Base-by-base conservation (phyloP, 371 early-diverging fungal genomes). In the Mucor piriformis region DNA sequence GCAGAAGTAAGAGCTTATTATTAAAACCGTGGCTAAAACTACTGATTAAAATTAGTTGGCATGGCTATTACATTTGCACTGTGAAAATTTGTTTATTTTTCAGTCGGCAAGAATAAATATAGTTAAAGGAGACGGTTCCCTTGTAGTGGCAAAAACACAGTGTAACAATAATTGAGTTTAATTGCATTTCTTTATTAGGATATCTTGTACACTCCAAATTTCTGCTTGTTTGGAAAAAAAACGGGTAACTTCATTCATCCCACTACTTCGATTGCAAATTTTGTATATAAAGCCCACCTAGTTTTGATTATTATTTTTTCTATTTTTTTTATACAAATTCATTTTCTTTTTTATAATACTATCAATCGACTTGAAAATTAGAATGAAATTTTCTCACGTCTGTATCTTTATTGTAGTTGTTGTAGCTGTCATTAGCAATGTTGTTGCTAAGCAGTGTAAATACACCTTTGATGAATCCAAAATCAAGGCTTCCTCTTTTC, bases 361-460 rank as follows among this genome's bases (percentile, higher is more conserved):
- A n/a, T n/a, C n/a, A n/a, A n/a, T n/a, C n/a, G n/a, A n/a, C n/a
- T n/a, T n/a, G n/a, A n/a, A n/a, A n/a, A n/a, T n/a, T n/a, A 54
- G 43, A 55, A 58, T 65, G 65, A 27, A 59, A 56, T 18, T 58
- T 32, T 47, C 32, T 12, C 38, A 47, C 24, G 25, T 53, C 25
- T 64, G 43, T 54, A 49, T 58, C 35, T 21, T 59, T 29, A 29
- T 29, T 12, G 33, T 47, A 40, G 43, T 33, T 43, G 21, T 64
- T 34, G 35, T 65, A 20, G 51, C 59, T n/a, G 24, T 37, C 6
- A 10, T 59, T n/a, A 15, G 50, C 38, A 50, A 33, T 46, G 56
- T 29, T 11, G 33, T 35, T 29, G 65, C 59, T 8, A 59, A 43
- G 13, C 20, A 12, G n/a, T 65, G 65, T 40, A 6, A 51, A 24